Evolutionary conservation across 768 basidiomycete species (phyloP), one percentile per base, ranked within the genome.

Genomic region (Amanita inopinata): DNA sequence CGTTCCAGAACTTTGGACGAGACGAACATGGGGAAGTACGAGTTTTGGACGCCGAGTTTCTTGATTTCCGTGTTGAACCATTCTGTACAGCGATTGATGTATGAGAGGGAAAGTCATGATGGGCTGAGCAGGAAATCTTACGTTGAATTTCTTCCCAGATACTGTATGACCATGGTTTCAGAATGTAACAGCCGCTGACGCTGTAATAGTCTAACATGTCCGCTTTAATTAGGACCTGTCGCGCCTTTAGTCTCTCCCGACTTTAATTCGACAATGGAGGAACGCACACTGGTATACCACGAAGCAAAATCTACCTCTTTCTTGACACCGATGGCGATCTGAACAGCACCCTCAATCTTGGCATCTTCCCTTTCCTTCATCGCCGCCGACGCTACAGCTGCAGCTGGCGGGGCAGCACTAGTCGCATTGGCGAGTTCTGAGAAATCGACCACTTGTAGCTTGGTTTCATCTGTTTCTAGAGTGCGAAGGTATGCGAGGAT

Each of bases 201-300:
- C 80, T 93, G 69, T 99, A 98, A 64, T 98, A 99, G 55, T 99
- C 96, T 40, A 99, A 64, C 96, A 99, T 99, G 51, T 99, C 93
- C 3, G 92, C 85, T 69, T 97, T 97, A 63, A 97, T 68, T 48
- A 99, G 69, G n/a, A 96, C 92, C 91, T 94, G 45, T 54, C 9
- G 47, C 31, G 18, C 10, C 11, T 33, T 46, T 45, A 39, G n/a
- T 53, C 17, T 45, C 27, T 34, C 23, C 43, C 32, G 20, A n/a
- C 19, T 18, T 3, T 2, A 3, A 27, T n/a, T 22, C 4, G 39
- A 46, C 31, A 19, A 37, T 20, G 6, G 18, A 42, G 10, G 3
- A 15, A 65, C 74, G 48, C 49, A 92, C 91, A 56, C 78, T 90
- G 46, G 88, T 90, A 60, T 97, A 94, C 91, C 92, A 97, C 11